phyloP scores from a whole-genome alignment of 495 filamentous ascomycete species.

The Aspergillus baeticus region DNA sequence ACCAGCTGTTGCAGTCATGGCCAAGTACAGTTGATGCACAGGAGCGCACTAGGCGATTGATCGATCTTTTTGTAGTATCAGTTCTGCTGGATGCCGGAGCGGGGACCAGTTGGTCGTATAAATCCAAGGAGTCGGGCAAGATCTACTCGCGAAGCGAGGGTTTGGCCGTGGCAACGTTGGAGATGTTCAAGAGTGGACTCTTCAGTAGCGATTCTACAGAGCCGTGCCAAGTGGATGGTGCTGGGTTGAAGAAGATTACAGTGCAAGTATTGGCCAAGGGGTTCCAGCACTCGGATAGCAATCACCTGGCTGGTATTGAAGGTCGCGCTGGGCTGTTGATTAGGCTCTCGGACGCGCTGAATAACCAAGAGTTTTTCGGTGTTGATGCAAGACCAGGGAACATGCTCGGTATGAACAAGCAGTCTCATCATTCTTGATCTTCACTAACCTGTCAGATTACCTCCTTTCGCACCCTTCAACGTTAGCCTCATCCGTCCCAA shows the following conservation, averaged over 20 bases:
- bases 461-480: slow-evolving; percentile 89
- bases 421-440: background rate
- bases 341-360: slow-evolving; percentile 71
- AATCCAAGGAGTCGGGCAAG: slow-evolving; percentile 84
- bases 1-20: slow-evolving; percentile 65
- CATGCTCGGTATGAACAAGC: slow-evolving; percentile 74
- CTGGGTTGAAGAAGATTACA: slow-evolving; percentile 72
- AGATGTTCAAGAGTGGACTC: slow-evolving; percentile 96
- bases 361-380: slow-evolving; percentile 83
- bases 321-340: slow-evolving; percentile 81
- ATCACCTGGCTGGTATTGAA: slow-evolving; percentile 84
- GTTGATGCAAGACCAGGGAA: slow-evolving; percentile 84
- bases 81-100: slow-evolving; percentile 69
- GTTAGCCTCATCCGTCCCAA: slow-evolving; percentile 79
- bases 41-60: slow-evolving; percentile 62
- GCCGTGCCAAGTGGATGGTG: slow-evolving; percentile 86
- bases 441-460: slow-evolving; percentile 61
- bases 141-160: slow-evolving; percentile 86
- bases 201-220: slow-evolving; percentile 83
- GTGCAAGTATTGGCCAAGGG: slow-evolving; percentile 72
- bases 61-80: slow-evolving; percentile 68
- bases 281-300: slow-evolving; percentile 77
- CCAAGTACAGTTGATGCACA: slow-evolving; percentile 58
- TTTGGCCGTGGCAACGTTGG: slow-evolving; percentile 87
- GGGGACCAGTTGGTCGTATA: slow-evolving; percentile 73